Evolutionary conservation across 768 basidiomycete species (phyloP), one percentile per base, ranked within the genome.

Genomic region (Tephrocybe sp.): DNA sequence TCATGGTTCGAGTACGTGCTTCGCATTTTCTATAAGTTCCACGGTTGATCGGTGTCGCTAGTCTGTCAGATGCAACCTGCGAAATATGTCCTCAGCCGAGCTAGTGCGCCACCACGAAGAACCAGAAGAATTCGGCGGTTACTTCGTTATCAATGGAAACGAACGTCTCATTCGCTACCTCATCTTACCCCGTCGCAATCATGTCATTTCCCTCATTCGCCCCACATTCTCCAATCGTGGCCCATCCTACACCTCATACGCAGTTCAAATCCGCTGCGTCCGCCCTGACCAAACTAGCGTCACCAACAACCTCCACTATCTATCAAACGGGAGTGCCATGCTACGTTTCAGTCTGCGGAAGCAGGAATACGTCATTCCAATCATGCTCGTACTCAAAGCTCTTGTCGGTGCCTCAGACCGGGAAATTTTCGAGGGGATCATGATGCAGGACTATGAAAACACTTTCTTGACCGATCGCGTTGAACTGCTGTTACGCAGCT

Each of bases 91-190:
- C 2, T 90, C 96, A 8, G 80, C 88, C 8, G 88, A 93, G 40
- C 85, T 99, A 39, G 93, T 98, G 50, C 73, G 76, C 50, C 86
- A 87, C 55, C 89, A 96, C 65, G 97, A 99, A 77, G 97, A 99
- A 63, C 86, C 97, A 1, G 93, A 97, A 72, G 97, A 98, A 68
- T 98, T 98, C 63, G 97, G 97, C 46, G 97, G 96, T 24, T 98
- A 99, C 72, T 99, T 99, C 65, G 83, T 99, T 65, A 85, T 99
- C 69, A 99, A 99, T 68, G 97, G 97, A 55, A 98, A 98, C 71
- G 97, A 99, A 72, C 93, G 94, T 72, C 83, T 99, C 56, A 95
- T 99, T 59, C 93, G 97, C 56, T 98, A 94, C 72, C 85, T 98
- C 65, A 94, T 98, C 62, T 80, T 99, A 33, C 96, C 95, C 11